Evolutionary conservation across 306 rosid genomes (phyloP), one percentile per base, ranked within the genome.

Genomic region (Sechiopsis laciniata): DNA sequence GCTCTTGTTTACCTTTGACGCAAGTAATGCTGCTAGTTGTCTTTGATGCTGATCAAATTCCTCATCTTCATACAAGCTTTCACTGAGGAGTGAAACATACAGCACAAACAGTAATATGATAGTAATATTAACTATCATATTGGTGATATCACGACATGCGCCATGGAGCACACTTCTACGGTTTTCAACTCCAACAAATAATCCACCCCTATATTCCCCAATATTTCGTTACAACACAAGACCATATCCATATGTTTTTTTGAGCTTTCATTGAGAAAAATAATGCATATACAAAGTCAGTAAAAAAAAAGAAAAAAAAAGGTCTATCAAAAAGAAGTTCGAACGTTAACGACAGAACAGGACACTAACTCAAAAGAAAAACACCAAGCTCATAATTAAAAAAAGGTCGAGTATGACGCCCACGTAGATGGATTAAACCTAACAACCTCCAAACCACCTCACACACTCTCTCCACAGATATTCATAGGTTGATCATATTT

Each of bases 31-130:
- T 46, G 98, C 97, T 71, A 94, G 96, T 84, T 88, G 89, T 67
- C 98, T 85, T 24, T 90, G 96, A 73, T 86, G 96, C 75, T 83
- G 94, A 79, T 91, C 97, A 77, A 94, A 89, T 63, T 87, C 96
- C 77, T 94, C 98, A 16, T 94, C 98, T 79, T 94, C 98, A 61
- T 94, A 91, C 80, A 94, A 86, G 76, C 97, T 90, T 80, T 94
- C 98, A 77, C 98, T 94, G 89, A 70, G 26, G 60, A 70, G 16
- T 16, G 46, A 70, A 51, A 5, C 46, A 26, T 22, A 7, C n/a
- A n/a, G n/a, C n/a, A n/a, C n/a, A n/a, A n/a, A n/a, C n/a, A n/a
- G n/a, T n/a, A n/a, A n/a, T n/a, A n/a, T n/a, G n/a, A n/a, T n/a
- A n/a, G n/a, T n/a, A n/a, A n/a, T 48, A 50, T 13, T 11, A 12